These are phyloP conservation scores for Picocystis salinarum DNA, from an alignment of 139 green algal species.

Conservation along the genomic window DNA sequence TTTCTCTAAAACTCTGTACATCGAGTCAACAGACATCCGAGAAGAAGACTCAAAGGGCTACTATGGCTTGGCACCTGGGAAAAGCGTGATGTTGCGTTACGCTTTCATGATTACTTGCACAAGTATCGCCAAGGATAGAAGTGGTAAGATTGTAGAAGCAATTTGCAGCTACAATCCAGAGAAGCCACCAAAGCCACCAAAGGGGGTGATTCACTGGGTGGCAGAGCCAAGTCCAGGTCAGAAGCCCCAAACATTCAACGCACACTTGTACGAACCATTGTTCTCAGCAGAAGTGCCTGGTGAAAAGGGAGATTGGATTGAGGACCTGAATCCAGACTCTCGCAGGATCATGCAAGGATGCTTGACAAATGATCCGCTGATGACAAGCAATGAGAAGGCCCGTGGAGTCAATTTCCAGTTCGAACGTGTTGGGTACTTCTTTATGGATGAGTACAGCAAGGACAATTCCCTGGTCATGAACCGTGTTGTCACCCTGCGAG, in stretches of 20 bases:
- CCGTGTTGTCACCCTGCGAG: conserved; percentile 71
- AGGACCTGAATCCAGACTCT: conserved; percentile 61
- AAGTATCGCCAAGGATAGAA: conserved; percentile 1
- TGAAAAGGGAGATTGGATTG: conserved; percentile 54
- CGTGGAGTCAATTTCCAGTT: conserved; percentile 72
- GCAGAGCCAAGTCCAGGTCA: conserved; percentile 41
- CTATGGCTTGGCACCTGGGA: conserved; percentile 85
- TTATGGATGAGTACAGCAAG: background rate
- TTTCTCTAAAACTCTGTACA: conserved; percentile 57
- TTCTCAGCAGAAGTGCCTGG: conserved; percentile 32
- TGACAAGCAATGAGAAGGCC: too few species aligned
- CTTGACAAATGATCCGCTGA: conserved; percentile 5
- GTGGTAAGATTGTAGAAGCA: conserved; percentile 43
- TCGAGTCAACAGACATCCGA: conserved; percentile 84
- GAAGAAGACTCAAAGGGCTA: conserved; percentile 72
- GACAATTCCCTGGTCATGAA: conserved; percentile 59
- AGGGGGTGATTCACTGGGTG: conserved; percentile 94
- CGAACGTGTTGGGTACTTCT: conserved; percentile 85
- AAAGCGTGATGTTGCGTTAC: conserved; percentile 65
- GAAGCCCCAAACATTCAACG: conserved; percentile 28
- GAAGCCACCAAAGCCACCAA: conserved; percentile 30
- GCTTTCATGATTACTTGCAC: conserved; percentile 11
- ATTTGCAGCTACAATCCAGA: conserved; percentile 25
- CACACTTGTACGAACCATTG: conserved; percentile 68
- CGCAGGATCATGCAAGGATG: conserved; percentile 26